Percentiles rank a stretch among this genome's conserved stretches.
phyloP scores from a whole-genome alignment of 1,284 basidiomycete species.

The Xerocomus nothofagi region DNA sequence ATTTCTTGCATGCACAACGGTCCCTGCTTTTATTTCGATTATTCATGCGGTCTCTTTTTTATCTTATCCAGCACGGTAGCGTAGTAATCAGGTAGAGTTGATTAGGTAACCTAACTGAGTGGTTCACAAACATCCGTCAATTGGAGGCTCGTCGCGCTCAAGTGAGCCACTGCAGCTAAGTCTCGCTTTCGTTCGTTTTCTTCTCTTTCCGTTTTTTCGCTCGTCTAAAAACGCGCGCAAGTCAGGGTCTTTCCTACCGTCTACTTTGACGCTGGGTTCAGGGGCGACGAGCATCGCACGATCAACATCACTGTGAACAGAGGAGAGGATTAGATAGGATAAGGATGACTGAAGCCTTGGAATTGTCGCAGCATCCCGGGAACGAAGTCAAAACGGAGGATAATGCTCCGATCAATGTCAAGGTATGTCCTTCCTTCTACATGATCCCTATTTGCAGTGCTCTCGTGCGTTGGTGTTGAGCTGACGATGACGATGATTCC shows the following conservation, averaged over 20 bases:
- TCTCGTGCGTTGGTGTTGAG: background rate
- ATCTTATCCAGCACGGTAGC: no score
- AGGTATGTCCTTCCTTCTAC: slow-evolving; percentile 44
- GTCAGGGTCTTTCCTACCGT: background rate
- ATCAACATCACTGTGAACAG: background rate
- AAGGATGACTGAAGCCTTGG: slow-evolving; percentile 26
- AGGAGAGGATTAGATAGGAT: background rate
- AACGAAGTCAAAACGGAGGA: slow-evolving; percentile 64
- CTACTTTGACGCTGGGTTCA: background rate
- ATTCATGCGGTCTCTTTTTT: background rate
- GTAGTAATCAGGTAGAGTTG: slow-evolving; percentile 2
- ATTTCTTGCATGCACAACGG: background rate
- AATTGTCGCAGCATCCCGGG: slow-evolving; percentile 35
- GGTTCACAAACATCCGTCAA: slow-evolving; percentile 1
- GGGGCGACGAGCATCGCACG: background rate
- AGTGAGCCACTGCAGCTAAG: background rate
- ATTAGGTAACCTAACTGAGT: slow-evolving; percentile 13
- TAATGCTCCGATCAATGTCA: slow-evolving; percentile 80
- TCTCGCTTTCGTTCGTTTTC: background rate
- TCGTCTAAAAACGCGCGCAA: background rate
- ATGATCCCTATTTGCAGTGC: background rate
- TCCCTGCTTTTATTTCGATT: background rate
- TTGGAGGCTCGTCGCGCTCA: background rate
- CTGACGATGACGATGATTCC: background rate
- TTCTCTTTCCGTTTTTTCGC: background rate